These are phyloP conservation scores for Arthrinium phaeospermum DNA, from an alignment of 2,329 filamentous ascomycete species.

Conservation along the genomic window DNA sequence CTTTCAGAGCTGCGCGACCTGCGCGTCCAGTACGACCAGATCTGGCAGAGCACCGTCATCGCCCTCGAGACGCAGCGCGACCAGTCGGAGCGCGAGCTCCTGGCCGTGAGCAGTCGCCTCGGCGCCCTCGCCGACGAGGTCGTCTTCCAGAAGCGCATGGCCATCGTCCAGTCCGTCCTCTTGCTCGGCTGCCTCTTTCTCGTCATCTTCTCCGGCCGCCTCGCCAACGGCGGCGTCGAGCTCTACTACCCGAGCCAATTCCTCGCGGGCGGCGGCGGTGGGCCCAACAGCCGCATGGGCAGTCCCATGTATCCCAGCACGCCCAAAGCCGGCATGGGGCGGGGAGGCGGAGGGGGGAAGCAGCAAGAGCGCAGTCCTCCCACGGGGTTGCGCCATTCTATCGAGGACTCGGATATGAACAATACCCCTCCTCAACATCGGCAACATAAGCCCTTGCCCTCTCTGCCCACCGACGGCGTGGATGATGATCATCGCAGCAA, in stretches of 20 bases:
- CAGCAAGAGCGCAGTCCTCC: conserved; percentile 5
- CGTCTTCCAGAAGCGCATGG: conserved; percentile 85
- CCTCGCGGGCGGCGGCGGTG: conserved; percentile 23
- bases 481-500: neutral
- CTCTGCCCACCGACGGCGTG: neutral
- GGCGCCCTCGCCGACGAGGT: conserved; percentile 94
- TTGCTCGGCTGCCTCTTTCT: conserved; percentile 86
- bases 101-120: conserved; percentile 80
- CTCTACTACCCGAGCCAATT: conserved; percentile 39
- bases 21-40: conserved; percentile 87
- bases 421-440: conserved; percentile 15
- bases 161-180: conserved; percentile 87
- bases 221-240: conserved; percentile 39
- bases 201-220: conserved; percentile 76
- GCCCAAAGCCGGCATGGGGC: conserved; percentile 25
- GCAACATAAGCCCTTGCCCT: conserved; percentile 8
- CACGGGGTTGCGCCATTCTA: conserved; percentile 13
- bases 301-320: conserved; percentile 37
- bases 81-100: conserved; percentile 80
- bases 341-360: neutral
- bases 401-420: conserved; percentile 13
- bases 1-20: conserved; percentile 79
- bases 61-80: conserved; percentile 89
- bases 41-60: conserved; percentile 95
- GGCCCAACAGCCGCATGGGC: conserved; percentile 27